Conservation (phyloP, 176 grass and related monocot species). For the Eragrostis curvula region DNA sequence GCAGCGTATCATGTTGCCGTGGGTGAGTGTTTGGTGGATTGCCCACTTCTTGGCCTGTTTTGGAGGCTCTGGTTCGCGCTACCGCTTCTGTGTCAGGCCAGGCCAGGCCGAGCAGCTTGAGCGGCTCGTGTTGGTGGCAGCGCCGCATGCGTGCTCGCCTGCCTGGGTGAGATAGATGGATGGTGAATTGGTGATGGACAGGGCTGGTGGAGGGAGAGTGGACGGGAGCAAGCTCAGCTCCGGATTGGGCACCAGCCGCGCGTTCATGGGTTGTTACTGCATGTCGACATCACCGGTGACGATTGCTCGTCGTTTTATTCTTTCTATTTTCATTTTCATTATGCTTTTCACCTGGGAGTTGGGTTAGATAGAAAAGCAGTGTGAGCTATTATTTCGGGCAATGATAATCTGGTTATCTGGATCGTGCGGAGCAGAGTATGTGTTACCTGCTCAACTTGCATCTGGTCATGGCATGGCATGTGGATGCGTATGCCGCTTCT, state of each 20-base stretch:
- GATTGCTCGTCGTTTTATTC: background rate
- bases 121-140: background rate
- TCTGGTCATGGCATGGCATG: background rate
- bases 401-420: background rate
- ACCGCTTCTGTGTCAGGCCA: background rate
- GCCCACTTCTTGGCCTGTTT: background rate
- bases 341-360: background rate
- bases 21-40: background rate
- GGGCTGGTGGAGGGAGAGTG: background rate
- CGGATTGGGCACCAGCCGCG: background rate
- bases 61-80: background rate
- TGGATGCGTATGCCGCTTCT: conserved; percentile 1
- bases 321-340: background rate
- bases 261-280: conserved; percentile 10
- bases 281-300: conserved; percentile 45
- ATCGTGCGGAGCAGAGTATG: background rate
- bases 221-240: conserved; percentile 1
- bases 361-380: background rate
- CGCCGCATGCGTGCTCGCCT: background rate
- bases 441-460: background rate
- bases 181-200: background rate
- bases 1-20: background rate
- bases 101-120: background rate
- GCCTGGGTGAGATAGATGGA: background rate
- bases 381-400: background rate